These are phyloP conservation scores for Botrytis porri DNA, from an alignment of 2,329 filamentous ascomycete species.

Conservation along the genomic window DNA sequence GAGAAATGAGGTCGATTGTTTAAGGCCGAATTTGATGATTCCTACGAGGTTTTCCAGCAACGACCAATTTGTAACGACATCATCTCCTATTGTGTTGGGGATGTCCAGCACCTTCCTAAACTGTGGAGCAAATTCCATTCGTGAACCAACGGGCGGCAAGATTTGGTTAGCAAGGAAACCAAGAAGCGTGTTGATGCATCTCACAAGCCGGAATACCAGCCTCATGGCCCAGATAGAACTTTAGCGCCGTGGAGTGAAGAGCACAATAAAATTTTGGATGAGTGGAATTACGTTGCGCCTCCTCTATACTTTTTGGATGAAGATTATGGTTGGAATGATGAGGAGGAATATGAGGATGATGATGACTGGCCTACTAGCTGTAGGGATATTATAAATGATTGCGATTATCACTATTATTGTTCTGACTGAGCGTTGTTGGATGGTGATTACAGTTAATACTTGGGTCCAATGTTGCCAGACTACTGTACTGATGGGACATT, in stretches of 20 bases:
- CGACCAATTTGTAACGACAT: background rate
- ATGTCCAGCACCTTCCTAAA: background rate
- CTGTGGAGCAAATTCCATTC: background rate
- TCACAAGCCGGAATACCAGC: background rate
- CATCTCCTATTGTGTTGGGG: background rate
- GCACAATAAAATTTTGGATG: background rate
- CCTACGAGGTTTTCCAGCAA: background rate
- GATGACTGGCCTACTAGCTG: too few relatives aligned
- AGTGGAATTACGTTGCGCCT: background rate
- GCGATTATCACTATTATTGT: background rate
- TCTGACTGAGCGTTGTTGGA: background rate
- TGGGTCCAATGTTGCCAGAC: too few relatives aligned
- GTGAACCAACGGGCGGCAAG: background rate
- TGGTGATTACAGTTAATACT: too few relatives aligned
- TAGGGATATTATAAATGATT: too few relatives aligned
- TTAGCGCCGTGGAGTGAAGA: background rate
- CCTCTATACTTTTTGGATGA: background rate
- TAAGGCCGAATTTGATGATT: background rate
- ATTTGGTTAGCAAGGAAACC: background rate
- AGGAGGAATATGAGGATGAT: too few relatives aligned
- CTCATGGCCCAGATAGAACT: background rate
- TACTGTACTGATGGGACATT: too few relatives aligned
- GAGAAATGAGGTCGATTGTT: background rate
- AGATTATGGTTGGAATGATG: too few relatives aligned
- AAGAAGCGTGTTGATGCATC: background rate